Base-by-base conservation (phyloP, 345 rosid species). In the Hibiscus trionum region DNA sequence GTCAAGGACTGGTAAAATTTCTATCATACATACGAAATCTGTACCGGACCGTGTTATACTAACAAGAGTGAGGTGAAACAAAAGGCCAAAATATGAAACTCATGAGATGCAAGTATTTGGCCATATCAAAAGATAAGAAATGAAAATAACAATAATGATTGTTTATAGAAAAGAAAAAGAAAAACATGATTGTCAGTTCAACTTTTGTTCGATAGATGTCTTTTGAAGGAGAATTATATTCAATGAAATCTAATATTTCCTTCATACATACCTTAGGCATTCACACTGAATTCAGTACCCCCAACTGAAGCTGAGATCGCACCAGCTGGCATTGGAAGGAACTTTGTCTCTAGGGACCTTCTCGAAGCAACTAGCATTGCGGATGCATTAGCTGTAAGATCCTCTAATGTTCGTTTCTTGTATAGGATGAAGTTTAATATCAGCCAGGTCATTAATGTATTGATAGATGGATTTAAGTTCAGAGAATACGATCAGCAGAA, bases 271-370 rank as follows among this genome's bases (percentile, higher is more conserved):
- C 65, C 16, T 69, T 39, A 88, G 92, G 87, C 83, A 72, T 86
- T 84, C 76, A 82, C 86, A 3, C 77, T 84, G 66, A 85, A 88
- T 66, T 81, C 91, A 66, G 88, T 88, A 19, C 91, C 86, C 1
- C 89, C 88, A 21, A 31, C 73, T 14, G 81, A 81, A 77, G 77
- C 29, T n/a, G 87, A 86, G 80, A 84, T 86, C 17, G 73, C 61
- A 47, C 76, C 77, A 1, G 87, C 82, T 5, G 85, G 84, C 26
- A 81, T 84, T 24, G 92, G 89, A 39, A 71, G 87, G 65, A 86
- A 86, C 70, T 86, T 86, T 56, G 77, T 86, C 78, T 82, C 87
- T 1, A 72, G 90, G 49, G 84, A 86, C 80, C 84, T 88, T 70
- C 84, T 88, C 2, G 90, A 84, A 84, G 87, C 87, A 35, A 83